Percentiles rank a stretch among this genome's conserved stretches.
These are phyloP conservation scores for Lindgomyces ingoldianus DNA, from an alignment of 495 filamentous ascomycete species.

Conservation along the genomic window DNA sequence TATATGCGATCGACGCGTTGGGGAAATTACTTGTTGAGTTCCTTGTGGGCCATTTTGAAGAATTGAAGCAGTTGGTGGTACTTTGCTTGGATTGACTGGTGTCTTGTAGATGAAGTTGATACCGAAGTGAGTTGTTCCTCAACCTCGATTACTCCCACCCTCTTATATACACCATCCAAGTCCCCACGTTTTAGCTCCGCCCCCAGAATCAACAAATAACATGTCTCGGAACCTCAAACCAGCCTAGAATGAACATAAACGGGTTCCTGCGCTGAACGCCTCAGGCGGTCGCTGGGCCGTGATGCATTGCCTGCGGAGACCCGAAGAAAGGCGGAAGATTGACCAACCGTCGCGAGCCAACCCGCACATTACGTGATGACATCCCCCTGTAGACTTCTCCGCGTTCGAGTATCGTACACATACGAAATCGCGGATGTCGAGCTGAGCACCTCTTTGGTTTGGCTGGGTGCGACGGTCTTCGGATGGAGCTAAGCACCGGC, in stretches of 20 bases:
- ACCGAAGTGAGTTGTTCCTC: background rate
- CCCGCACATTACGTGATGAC: background rate
- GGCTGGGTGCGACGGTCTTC: background rate
- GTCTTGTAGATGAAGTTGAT: too few relatives aligned
- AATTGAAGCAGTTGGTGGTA: too few relatives aligned
- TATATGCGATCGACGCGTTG: background rate
- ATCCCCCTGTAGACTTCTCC: background rate
- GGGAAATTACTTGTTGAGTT: slow-evolving; percentile 31
- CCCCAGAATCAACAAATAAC: background rate
- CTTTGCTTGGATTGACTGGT: too few relatives aligned
- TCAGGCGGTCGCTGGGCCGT: background rate
- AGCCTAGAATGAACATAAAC: background rate
- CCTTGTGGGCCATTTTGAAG: slow-evolving; percentile 33
- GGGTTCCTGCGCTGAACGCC: background rate
- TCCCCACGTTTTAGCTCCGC: background rate
- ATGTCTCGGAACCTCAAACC: background rate
- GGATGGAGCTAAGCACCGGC: background rate
- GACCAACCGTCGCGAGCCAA: background rate
- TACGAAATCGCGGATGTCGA: background rate
- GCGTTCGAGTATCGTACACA: background rate
- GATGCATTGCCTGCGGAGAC: background rate
- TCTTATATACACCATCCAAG: background rate
- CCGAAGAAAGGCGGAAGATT: background rate
- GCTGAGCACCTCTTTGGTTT: background rate
- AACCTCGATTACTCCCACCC: background rate